Evolutionary conservation across 768 basidiomycete species (phyloP), one percentile per base, ranked within the genome.

Genomic region (Astraeus odoratus): DNA sequence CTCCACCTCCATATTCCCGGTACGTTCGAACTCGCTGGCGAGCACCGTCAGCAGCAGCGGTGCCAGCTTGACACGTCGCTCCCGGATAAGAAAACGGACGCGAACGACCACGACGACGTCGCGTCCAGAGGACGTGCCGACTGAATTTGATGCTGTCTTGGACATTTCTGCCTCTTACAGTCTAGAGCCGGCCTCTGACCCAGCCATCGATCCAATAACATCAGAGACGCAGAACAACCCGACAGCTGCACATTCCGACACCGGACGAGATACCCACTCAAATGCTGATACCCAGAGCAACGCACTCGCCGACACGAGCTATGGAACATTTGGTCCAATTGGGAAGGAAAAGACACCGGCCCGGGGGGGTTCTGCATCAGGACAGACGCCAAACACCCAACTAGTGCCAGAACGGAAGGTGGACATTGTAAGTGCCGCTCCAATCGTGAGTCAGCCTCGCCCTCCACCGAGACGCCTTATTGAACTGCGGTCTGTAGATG

Each of bases 61-160:
- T 4, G 63, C 68, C 22, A 74, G 73, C 53, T 73, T 82, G 38
- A 58, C 70, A 26, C 76, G 80, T 51, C 73, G 76, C 38, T 64
- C 64, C 20, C 60, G 63, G 48, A 74, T 71, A 35, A 68, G 77
- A 56, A 66, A 73, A 50, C 76, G 80, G 62, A 77, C 76, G 42
- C 69, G 60, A 57, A 78, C 80, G 19, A 63, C 75, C 44, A 75
- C 72, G 58, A 64, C 37, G 45, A 50, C 43, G 51, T 62, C 50
- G 49, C 47, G 37, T 47, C 43, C 34, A 47, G 63, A 66, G 43
- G 55, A 54, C 19, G 30, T 39, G 27, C 13, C 18, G 19, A 19
- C 43, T 5, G 51, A 42, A 8, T 50, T 47, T 33, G 50, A 59
- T 29, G 46, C 50, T 33, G 58, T 64, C 9, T 18, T 64, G 23